Base-by-base conservation (phyloP, 768 basidiomycete genomes). In the Agrocybe chaxingu region DNA sequence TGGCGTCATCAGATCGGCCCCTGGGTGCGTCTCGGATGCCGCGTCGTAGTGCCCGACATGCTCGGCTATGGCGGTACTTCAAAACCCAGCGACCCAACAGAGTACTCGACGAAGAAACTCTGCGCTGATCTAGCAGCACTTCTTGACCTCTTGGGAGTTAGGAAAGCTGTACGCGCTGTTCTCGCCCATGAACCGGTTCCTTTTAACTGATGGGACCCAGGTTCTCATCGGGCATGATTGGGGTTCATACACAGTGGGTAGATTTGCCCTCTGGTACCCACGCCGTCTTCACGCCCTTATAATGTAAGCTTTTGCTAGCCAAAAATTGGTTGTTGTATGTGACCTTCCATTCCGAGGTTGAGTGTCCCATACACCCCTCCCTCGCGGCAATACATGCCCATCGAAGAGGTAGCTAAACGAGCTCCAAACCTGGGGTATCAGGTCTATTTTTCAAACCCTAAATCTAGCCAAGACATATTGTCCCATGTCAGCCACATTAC, bases 211-310 rank as follows among this genome's bases (percentile, higher is more conserved):
- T 31, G 4, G 41, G 40, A 47, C 16, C 13, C 47, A 78, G 85
- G 73, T 88, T 8, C 66, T 90, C 49, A 73, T 90, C 50, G 90
- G 87, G 0, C 90, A 92, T 57, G 90, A 92, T 58, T 92, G 89
- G 89, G 90, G 90, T 4, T 70, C 85, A 2, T 79, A 71, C 52
- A 78, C 72, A 9, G 86, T 76, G 1, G 76, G 75, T 38, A 73
- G 89, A 16, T 84, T 92, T 57, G 82, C 85, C 8, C 70, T 89
- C 18, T 90, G 85, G 84, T 67, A 88, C 60, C 87, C 90, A 0
- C 67, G 81, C 10, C 74, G 87, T 32, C 55, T 87, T 33, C 57
- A 74, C 4, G 83, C 81, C 0, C 69, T 91, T 13, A 72, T 77
- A 0, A 68, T 83, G 89, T 87, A 66, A 54, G 80, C 66, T n/a